Percentiles rank a stretch among this genome's conserved stretches.
phyloP scores from a whole-genome alignment of 768 basidiomycete genomes.

The Agrocybe chaxingu region DNA sequence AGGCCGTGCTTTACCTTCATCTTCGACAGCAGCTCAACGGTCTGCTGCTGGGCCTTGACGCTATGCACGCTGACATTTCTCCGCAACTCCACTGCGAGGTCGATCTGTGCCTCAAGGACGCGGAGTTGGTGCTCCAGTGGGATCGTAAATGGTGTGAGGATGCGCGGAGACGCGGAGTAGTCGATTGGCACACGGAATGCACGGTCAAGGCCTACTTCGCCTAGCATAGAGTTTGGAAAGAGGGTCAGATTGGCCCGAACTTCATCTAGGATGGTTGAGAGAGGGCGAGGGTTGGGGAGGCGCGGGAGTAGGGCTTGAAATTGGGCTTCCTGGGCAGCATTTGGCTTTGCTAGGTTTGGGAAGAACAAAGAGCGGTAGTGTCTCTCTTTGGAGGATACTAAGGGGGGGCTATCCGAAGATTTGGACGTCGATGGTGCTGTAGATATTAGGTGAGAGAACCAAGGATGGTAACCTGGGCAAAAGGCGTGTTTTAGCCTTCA shows the following conservation, averaged over 20 bases:
- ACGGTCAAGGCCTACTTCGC: slow-evolving; percentile 92
- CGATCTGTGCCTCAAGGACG: slow-evolving; percentile 81
- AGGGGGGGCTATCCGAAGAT: no score
- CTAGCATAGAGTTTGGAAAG: slow-evolving; percentile 77
- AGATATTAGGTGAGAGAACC: slow-evolving; percentile 81
- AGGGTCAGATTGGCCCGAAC: slow-evolving; percentile 57
- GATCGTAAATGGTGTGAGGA: slow-evolving; percentile 74
- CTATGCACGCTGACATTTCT: slow-evolving; percentile 87
- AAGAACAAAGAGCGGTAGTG: slow-evolving; percentile 80
- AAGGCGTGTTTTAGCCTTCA: neutral
- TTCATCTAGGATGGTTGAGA: slow-evolving; percentile 55
- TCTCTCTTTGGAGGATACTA: slow-evolving; percentile 42
- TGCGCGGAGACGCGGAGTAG: slow-evolving; percentile 43
- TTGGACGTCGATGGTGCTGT: slow-evolving; percentile 27
- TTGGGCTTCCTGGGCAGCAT: slow-evolving; percentile 23
- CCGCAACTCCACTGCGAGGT: slow-evolving; percentile 74
- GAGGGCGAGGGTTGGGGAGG: slow-evolving; percentile 71
- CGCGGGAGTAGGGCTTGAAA: slow-evolving; percentile 57
- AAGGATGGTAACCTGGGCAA: slow-evolving; percentile 82
- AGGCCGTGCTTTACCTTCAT: slow-evolving; percentile 55
- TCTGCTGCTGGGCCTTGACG: slow-evolving; percentile 72
- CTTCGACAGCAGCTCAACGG: slow-evolving; percentile 58
- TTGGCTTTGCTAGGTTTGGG: slow-evolving; percentile 12
- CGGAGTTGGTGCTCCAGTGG: slow-evolving; percentile 78
- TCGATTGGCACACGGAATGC: slow-evolving; percentile 69